Evolutionary conservation across 139 green algal species (phyloP), one percentile per base, ranked within the genome.

Genomic region (Coelastrella sp.): DNA sequence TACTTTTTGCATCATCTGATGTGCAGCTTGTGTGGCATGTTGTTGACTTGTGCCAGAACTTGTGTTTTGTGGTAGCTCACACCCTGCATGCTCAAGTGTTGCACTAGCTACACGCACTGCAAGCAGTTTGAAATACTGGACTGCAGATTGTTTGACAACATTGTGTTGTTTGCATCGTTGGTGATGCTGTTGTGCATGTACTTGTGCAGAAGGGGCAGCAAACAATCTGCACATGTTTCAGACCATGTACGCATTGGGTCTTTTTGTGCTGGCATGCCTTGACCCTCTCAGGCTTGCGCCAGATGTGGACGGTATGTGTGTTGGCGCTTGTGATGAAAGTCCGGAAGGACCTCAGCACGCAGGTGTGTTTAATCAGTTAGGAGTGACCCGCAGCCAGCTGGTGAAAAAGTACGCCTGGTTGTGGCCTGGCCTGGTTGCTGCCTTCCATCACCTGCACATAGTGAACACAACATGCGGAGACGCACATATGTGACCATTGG

Each of bases 1-100:
- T 49, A 72, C 63, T 22, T 78, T 78, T 78, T 78, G 70, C 70
- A 78, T 24, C 70, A 78, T 82, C 9, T 82, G 24, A 60, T 59
- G n/a, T 20, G 12, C 9, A 58, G 76, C 17, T 22, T 60, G 76
- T 82, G 76, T 63, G 22, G 76, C 12, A 10, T 61, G 76, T 82
- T 59, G 35, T 27, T 82, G 76, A 17, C 63, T 9, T 22, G 63
- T 70, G 63, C 63, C 12, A 6, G 6, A 70, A 14, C 15, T 22
- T 22, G 15, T 70, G 63, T 70, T 4, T 17, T 70, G 63, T 17
- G 12, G 63, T 70, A 17, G 12, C 9, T 14, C 63, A 17, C 12
- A 17, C 12, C 15, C 6, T 70, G 63, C 63, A 70, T 70, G 63
- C 12, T 14, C 15, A 17, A 22, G 15, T 70, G 63, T 70, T 70